phyloP scores from a whole-genome alignment of 2,329 filamentous ascomycete genomes.

The Domatiomyces globalis region DNA sequence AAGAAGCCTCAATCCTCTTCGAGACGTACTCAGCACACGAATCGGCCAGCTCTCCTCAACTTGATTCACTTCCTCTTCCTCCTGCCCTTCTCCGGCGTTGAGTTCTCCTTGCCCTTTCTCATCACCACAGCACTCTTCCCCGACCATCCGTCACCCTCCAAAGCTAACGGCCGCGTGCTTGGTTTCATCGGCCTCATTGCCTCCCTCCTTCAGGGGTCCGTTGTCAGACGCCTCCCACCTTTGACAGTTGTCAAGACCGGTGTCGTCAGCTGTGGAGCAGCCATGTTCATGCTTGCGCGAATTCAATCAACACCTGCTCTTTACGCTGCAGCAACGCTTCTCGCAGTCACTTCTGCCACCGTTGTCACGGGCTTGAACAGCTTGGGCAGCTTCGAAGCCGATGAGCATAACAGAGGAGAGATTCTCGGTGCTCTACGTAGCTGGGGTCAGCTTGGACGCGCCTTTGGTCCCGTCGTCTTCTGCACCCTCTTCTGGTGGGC shows the following conservation, averaged over 20 bases:
- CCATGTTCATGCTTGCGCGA: conserved; percentile 65
- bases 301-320: conserved; percentile 55
- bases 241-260: conserved; percentile 67
- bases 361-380: conserved; percentile 91
- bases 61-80: conserved; percentile 78
- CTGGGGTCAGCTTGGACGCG: conserved; percentile 74
- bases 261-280: conserved; percentile 58
- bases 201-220: conserved; percentile 80
- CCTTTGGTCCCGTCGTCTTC: conserved; percentile 75
- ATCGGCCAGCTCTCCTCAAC: conserved; percentile 72
- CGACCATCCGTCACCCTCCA: conserved; percentile 47
- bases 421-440: conserved; percentile 73
- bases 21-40: conserved; percentile 39
- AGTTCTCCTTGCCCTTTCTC: conserved; percentile 94
- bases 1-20: conserved; percentile 19
- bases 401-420: conserved; percentile 62
- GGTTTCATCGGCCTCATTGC: conserved; percentile 86
- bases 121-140: conserved; percentile 77
- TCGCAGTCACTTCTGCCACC: conserved; percentile 83
- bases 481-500: conserved; percentile 98
- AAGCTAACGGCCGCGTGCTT: conserved; percentile 69
- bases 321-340: conserved; percentile 66
- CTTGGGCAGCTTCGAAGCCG: conserved; percentile 78
- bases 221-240: conserved; percentile 73
- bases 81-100: conserved; percentile 95